These are phyloP conservation scores for Colletotrichum chrysophilum DNA, from an alignment of 2,329 filamentous ascomycete species.

Conservation along the genomic window DNA sequence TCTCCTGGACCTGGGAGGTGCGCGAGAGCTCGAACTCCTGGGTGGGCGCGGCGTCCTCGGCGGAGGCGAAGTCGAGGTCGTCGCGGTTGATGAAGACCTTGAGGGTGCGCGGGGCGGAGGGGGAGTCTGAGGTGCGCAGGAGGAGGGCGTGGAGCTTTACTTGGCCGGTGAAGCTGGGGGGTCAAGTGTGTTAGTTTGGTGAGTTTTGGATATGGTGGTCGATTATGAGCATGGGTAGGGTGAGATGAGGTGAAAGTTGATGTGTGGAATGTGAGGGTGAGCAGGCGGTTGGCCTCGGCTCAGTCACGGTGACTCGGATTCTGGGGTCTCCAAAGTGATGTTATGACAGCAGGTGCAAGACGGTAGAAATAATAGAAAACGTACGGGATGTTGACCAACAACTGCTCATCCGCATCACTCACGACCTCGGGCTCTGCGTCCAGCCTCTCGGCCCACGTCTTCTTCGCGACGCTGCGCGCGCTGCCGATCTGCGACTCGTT, in stretches of 20 bases:
- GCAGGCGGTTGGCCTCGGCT: background rate
- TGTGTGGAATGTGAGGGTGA: background rate
- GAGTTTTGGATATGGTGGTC: background rate
- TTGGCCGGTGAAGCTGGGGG: conserved; percentile 83
- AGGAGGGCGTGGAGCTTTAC: conserved; percentile 91
- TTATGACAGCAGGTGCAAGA: background rate
- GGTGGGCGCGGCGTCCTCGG: conserved; percentile 71
- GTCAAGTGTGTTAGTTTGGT: background rate
- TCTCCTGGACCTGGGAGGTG: conserved; percentile 82
- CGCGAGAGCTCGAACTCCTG: conserved; percentile 81
- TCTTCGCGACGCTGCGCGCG: conserved; percentile 80
- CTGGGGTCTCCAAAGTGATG: rapidly evolving
- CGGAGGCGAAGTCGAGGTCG: conserved; percentile 83
- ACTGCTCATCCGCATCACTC: conserved; percentile 89
- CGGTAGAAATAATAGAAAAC: conserved; percentile 35
- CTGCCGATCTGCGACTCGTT: conserved; percentile 77
- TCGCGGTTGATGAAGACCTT: conserved; percentile 88
- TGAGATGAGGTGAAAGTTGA: background rate
- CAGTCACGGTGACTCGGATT: rapidly evolving
- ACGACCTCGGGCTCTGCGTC: conserved; percentile 74
- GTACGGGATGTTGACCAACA: conserved; percentile 91
- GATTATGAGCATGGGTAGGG: background rate
- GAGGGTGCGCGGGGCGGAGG: conserved; percentile 78
- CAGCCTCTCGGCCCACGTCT: conserved; percentile 88
- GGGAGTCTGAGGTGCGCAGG: conserved; percentile 76